These are phyloP conservation scores for Actinomortierella ambigua DNA, from an alignment of 371 early-diverging fungal genomes.

Conservation along the genomic window DNA sequence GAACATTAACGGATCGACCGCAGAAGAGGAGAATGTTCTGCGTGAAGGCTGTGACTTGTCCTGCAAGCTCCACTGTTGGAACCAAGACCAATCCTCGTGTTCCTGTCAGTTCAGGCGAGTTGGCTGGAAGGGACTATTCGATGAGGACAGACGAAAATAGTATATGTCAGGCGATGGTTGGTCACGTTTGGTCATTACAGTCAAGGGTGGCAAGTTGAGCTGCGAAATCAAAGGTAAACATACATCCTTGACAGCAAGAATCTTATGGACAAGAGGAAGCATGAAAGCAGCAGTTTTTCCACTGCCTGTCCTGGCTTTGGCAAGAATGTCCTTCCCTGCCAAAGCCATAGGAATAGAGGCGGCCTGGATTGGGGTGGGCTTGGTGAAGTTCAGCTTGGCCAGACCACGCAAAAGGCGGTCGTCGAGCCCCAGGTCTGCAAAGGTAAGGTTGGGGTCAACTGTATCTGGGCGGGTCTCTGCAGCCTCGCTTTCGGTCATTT, in stretches of 20 bases:
- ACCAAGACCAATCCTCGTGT: slow-evolving; percentile 79
- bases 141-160: neutral
- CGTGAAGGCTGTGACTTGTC: slow-evolving; percentile 84
- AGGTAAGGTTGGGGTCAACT: slow-evolving; percentile 34
- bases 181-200: neutral
- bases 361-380: slow-evolving; percentile 95
- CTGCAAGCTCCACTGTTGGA: slow-evolving; percentile 96
- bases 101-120: slow-evolving; percentile 32
- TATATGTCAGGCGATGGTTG: neutral
- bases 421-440: slow-evolving; percentile 71
- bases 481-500: slow-evolving; percentile 37
- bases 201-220: neutral
- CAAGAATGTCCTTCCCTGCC: slow-evolving; percentile 95
- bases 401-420: slow-evolving; percentile 86
- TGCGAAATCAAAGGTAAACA: slow-evolving; percentile 4
- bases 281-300: slow-evolving; percentile 99
- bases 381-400: slow-evolving; percentile 74
- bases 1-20: slow-evolving; percentile 64
- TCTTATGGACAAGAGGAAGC: slow-evolving; percentile 92
- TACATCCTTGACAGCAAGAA: slow-evolving; percentile 74
- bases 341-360: slow-evolving; percentile 95
- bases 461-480: slow-evolving; percentile 39
- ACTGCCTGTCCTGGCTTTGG: slow-evolving; percentile 98
- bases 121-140: slow-evolving; percentile 32
- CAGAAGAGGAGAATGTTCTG: slow-evolving; percentile 77